Evolutionary conservation across 768 basidiomycete genomes (phyloP).

Genomic region (Lentinula raphanica): DNA sequence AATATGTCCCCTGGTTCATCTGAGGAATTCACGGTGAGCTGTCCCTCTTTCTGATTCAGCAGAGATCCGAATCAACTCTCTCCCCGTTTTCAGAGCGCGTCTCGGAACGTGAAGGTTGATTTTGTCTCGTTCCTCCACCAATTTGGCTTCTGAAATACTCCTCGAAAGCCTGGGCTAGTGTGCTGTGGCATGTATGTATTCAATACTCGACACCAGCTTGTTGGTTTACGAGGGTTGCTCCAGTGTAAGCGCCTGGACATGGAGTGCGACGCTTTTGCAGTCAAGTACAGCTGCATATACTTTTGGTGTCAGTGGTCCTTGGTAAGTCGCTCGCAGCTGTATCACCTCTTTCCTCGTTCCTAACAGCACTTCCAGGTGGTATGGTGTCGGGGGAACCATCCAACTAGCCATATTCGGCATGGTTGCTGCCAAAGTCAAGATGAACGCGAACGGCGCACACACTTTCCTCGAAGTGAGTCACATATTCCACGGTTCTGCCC

Average conservation of each 20-base stretch:
- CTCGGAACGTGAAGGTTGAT: conserved; percentile 38
- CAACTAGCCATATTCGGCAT: conserved; percentile 50
- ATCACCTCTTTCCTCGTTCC: background rate
- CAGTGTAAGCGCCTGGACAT: conserved; percentile 52
- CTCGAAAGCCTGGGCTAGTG: conserved; percentile 39
- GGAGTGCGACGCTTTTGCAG: conserved; percentile 52
- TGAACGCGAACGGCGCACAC: conserved; percentile 53
- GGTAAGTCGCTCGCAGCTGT: conserved; percentile 20
- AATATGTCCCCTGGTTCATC: conserved; percentile 40
- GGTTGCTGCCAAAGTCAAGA: conserved; percentile 52
- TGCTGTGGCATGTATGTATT: conserved; percentile 41
- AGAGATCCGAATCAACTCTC: background rate
- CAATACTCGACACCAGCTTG: background rate
- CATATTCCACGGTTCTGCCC: background rate
- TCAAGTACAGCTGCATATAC: conserved; percentile 49
- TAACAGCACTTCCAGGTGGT: conserved; percentile 33
- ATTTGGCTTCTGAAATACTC: background rate
- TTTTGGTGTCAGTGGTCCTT: conserved; percentile 47
- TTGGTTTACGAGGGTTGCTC: background rate
- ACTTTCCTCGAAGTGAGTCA: conserved; percentile 46
- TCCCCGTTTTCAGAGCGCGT: conserved; percentile 30
- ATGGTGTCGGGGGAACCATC: conserved; percentile 46
- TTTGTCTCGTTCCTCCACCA: background rate
- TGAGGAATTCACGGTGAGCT: conserved; percentile 43
- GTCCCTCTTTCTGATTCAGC: too few species aligned